phyloP scores from a whole-genome alignment of 768 basidiomycete species.

The Macrolepiota albuminosa region DNA sequence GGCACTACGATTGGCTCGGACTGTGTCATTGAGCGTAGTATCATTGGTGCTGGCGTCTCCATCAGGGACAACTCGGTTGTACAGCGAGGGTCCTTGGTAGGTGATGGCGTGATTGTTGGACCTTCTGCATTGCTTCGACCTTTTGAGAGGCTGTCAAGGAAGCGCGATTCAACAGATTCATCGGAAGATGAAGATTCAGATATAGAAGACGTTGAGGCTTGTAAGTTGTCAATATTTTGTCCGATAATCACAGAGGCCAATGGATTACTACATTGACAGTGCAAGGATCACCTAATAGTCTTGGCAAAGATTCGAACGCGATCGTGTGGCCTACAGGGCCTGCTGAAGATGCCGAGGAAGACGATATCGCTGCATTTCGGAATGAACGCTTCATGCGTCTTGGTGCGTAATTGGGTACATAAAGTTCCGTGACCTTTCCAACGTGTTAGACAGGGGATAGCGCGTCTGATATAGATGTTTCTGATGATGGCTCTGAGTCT shows the following conservation, averaged over 20 bases:
- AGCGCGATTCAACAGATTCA: constrained; percentile 31
- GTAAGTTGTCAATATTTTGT: constrained; percentile 34
- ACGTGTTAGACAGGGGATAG: constrained; percentile 44
- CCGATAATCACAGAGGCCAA: background rate
- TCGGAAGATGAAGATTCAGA: constrained; percentile 49
- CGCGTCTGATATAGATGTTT: constrained; percentile 55
- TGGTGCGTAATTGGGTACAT: constrained; percentile 36
- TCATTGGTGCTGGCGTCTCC: constrained; percentile 73
- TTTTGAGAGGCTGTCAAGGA: constrained; percentile 72
- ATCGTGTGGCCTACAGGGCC: constrained; percentile 74
- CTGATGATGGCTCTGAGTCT: constrained; percentile 54
- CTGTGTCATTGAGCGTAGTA: constrained; percentile 70
- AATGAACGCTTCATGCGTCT: constrained; percentile 76
- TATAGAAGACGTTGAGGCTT: constrained; percentile 60
- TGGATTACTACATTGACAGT: constrained; percentile 27
- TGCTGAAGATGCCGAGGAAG: constrained; percentile 58
- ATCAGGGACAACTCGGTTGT: constrained; percentile 65
- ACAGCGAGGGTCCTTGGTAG: constrained; percentile 76
- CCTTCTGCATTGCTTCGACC: constrained; percentile 59
- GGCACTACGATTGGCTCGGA: constrained; percentile 65
- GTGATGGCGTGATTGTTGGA: constrained; percentile 76
- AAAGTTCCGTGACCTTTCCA: background rate
- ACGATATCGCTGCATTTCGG: constrained; percentile 54
- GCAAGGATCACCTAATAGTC: constrained; percentile 39
- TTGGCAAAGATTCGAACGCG: constrained; percentile 74